A percentile compares a stretch with the other conserved stretches of the same genome.
Evolutionary conservation across 495 filamentous ascomycete species (phyloP).

Genomic region (Neurospora cerealis): DNA sequence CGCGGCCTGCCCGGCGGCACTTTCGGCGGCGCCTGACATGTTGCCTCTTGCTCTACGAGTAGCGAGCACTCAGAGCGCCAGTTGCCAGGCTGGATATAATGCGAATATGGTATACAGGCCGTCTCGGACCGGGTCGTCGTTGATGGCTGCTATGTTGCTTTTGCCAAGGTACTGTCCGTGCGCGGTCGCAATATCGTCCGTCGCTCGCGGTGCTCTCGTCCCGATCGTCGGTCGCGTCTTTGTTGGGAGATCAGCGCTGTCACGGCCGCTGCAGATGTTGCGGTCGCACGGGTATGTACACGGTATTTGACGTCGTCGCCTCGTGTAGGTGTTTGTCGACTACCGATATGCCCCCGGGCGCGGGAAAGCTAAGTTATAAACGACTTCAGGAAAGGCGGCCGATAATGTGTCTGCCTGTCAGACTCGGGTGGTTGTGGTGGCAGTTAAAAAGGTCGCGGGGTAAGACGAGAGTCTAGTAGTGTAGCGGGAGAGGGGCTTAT

Average conservation of each 20-base stretch:
- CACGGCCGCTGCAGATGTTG: background rate
- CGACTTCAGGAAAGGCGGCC: background rate
- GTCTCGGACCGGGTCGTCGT: slow-evolving; percentile 6
- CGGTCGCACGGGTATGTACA: background rate
- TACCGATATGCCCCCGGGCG: background rate
- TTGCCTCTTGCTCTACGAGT: slow-evolving; percentile 11
- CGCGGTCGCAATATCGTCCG: background rate
- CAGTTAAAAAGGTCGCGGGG: background rate
- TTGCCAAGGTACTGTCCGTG: background rate
- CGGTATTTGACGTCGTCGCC: background rate
- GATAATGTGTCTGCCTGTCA: background rate
- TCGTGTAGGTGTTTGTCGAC: background rate
- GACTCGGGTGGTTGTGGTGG: background rate
- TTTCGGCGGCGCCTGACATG: slow-evolving; percentile 22
- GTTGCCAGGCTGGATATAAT: slow-evolving; percentile 9
- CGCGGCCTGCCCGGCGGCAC: background rate
- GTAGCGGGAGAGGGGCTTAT: background rate
- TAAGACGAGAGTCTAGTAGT: background rate
- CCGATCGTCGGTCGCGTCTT: background rate
- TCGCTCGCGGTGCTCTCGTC: background rate
- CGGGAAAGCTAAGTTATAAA: background rate
- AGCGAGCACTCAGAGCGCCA: slow-evolving; percentile 2
- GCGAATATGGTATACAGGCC: slow-evolving; percentile 4
- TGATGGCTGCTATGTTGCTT: background rate
- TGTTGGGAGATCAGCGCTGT: background rate